A percentile compares a stretch with the other conserved stretches of the same genome.
Conservation (phyloP, 2,329 filamentous ascomycete species). For the Septoria linicola region DNA sequence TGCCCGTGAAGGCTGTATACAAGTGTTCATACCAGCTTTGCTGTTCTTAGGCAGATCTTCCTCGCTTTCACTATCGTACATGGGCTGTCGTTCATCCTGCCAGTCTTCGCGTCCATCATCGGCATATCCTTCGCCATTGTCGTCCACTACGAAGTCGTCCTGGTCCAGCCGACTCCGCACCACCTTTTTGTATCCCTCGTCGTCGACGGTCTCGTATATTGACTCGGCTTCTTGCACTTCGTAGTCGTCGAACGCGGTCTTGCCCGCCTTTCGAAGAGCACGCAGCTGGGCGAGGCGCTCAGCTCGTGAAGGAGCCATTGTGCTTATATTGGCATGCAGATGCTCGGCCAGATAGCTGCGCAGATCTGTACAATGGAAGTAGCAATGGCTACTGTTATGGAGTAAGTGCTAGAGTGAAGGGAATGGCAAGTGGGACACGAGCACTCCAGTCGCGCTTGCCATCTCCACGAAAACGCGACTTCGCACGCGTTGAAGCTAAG, state of each 20-base stretch:
- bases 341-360: not conserved
- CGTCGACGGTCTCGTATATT: conserved; percentile 94
- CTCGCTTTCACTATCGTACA: conserved; percentile 74
- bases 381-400: not conserved
- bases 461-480: conserved; percentile 12
- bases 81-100: conserved; percentile 67
- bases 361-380: not conserved
- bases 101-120: conserved; percentile 96
- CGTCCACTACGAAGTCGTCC: conserved; percentile 97
- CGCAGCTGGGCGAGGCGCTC: conserved; percentile 67
- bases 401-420: conserved; percentile 1
- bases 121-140: conserved; percentile 94
- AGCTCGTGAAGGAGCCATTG: conserved; percentile 37
- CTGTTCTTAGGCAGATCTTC: conserved; percentile 60
- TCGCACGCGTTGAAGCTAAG: not conserved
- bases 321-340: not conserved
- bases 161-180: conserved; percentile 84
- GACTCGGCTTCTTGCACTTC: conserved; percentile 79
- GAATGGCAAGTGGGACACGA: conserved; percentile 12
- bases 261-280: conserved; percentile 81
- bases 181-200: conserved; percentile 95
- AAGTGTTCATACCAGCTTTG: conserved; percentile 53
- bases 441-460: conserved; percentile 13
- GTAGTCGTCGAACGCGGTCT: conserved; percentile 86
- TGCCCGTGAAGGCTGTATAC: not conserved